These are phyloP conservation scores for Suhomyces bokatorum DNA, from an alignment of 1,139 yeast genomes.

Conservation along the genomic window DNA sequence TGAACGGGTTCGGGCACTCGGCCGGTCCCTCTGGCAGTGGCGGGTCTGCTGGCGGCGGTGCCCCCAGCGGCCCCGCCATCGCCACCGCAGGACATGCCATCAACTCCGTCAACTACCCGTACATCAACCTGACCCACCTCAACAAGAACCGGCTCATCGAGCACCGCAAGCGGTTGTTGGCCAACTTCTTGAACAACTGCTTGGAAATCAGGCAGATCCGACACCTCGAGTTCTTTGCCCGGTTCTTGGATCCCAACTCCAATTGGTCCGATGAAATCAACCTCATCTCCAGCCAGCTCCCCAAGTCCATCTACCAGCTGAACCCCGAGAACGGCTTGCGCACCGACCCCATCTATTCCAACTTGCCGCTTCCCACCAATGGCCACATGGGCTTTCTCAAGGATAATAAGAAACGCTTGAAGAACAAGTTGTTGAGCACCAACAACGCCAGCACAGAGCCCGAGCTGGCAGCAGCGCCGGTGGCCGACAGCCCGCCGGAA, in stretches of 20 bases:
- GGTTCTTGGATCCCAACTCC: slow-evolving; percentile 82
- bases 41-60: slow-evolving; percentile 1
- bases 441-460: slow-evolving; percentile 4
- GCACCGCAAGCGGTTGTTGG: slow-evolving; percentile 73
- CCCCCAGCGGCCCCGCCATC: slow-evolving; percentile 7
- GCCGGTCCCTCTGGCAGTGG: background rate
- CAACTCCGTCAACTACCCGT: slow-evolving; percentile 28
- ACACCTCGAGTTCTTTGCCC: slow-evolving; percentile 62
- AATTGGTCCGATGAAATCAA: slow-evolving; percentile 65
- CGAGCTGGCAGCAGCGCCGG: background rate
- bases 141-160: slow-evolving; percentile 46
- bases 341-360: slow-evolving; percentile 59
- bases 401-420: slow-evolving; percentile 31
- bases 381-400: slow-evolving; percentile 37
- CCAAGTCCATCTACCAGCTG: slow-evolving; percentile 49
- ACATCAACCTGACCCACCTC: slow-evolving; percentile 47
- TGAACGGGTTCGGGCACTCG: slow-evolving; percentile 33
- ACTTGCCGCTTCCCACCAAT: slow-evolving; percentile 63
- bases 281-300: slow-evolving; percentile 41
- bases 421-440: slow-evolving; percentile 23
- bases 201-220: slow-evolving; percentile 55
- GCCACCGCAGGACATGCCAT: slow-evolving; percentile 3
- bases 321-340: slow-evolving; percentile 55
- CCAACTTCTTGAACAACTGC: slow-evolving; percentile 79
- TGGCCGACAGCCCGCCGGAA: slow-evolving; percentile 7